Evolutionary conservation across 257 asterid species (phyloP), one percentile per base, ranked within the genome.

Genomic region (Plantago elongata): DNA sequence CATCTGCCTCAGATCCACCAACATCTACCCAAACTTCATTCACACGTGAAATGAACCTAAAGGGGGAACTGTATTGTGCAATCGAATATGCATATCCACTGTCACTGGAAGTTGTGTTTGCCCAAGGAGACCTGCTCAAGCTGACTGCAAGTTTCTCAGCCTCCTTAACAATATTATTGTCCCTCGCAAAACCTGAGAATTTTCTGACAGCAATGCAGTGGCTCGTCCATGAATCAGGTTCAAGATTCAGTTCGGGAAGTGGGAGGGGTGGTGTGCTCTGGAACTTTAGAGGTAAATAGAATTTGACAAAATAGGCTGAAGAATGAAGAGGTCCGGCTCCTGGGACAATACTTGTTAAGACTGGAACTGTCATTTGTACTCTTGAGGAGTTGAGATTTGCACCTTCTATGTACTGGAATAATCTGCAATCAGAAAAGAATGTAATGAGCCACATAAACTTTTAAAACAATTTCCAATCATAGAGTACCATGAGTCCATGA

Each of bases 11-110:
- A 0, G 83, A 77, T 46, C 89, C 94, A 59, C 45, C 38, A n/a
- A 90, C 84, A 60, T 83, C 97, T 13, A 83, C 92, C 96, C 96
- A 90, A 3, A 90, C 95, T 71, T 90, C 97, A 60, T 87, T 87
- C 29, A 79, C 78, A 1, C 93, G 86, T 1, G 85, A 77, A 34
- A 79, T 50, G 45, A 87, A 60, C 74, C 63, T 81, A 45, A 87
- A 81, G 0, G 88, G 96, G 30, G 92, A 81, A 66, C 83, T 76
- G 38, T 90, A 87, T 75, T 87, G 95, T 0, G 96, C 96, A 42
- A 90, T 83, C 1, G 97, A 83, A 81, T 89, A 87, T 59, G 88
- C 89, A 56, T 70, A 77, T 13, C 67, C 81, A 55, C 82, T 80
- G 13, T 71, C 54, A 0, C 74, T 55, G 64, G 80, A 63, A 45